Conservation (phyloP, 352 stramenopile species). For the Phytophthora idaei region DNA sequence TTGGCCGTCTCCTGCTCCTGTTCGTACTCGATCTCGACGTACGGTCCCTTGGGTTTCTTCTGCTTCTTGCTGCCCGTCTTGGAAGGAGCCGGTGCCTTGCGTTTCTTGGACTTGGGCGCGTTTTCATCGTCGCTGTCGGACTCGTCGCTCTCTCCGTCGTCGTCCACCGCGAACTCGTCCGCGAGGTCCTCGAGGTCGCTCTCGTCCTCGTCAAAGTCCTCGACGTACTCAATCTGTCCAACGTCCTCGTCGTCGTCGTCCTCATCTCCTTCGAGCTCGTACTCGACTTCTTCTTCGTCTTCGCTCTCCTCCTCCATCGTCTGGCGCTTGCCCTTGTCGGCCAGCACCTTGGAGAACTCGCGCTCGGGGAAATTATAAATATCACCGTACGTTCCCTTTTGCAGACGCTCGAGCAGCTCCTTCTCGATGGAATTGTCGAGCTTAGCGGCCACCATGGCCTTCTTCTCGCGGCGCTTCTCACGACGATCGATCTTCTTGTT, state of each 20-base stretch:
- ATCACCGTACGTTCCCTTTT: conserved; percentile 98
- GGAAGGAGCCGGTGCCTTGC: conserved; percentile 55
- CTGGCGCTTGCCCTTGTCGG: conserved; percentile 83
- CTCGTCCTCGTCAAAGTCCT: conserved; percentile 93
- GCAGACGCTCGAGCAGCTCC: conserved; percentile 97
- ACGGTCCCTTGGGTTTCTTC: conserved; percentile 75
- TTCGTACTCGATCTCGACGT: conserved; percentile 90
- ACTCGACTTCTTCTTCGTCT: conserved; percentile 64
- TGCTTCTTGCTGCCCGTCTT: conserved; percentile 61
- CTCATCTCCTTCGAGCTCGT: conserved; percentile 58
- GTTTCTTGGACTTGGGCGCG: conserved; percentile 59
- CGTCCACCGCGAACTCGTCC: conserved; percentile 62
- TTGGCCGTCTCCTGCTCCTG: conserved; percentile 66
- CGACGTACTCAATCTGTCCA: conserved; percentile 81
- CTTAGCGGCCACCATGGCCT: conserved; percentile 95
- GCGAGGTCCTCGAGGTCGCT: conserved; percentile 90
- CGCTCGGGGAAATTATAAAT: conserved; percentile 99
- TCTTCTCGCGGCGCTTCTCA: conserved; percentile 96
- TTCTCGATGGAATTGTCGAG: conserved; percentile 97
- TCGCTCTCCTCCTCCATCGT: conserved; percentile 94
- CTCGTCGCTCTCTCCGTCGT: conserved; percentile 53
- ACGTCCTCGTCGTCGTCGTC: conserved; percentile 44
- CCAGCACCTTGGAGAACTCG: conserved; percentile 89
- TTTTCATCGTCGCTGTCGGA: conserved; percentile 61
- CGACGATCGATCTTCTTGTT: conserved; percentile 96